These are phyloP conservation scores for Diaporthe sp. DNA, from an alignment of 2,329 filamentous ascomycete species.

Conservation along the genomic window DNA sequence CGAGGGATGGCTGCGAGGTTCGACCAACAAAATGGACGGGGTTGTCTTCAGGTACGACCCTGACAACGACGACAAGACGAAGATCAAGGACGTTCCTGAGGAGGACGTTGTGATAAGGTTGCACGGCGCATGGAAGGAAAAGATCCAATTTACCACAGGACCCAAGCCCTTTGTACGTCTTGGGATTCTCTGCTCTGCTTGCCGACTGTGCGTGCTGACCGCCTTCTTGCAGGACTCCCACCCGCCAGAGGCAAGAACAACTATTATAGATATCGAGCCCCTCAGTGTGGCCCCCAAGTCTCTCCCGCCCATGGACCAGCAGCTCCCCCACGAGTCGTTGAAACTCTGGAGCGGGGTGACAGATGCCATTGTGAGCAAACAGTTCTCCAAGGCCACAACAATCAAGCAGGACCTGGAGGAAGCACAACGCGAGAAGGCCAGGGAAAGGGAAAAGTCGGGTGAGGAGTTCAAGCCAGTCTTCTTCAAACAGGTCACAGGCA, in stretches of 20 bases:
- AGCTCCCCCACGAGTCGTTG: slow-evolving; percentile 91
- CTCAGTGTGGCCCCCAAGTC: slow-evolving; percentile 84
- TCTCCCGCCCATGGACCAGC: slow-evolving; percentile 81
- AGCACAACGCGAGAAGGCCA: slow-evolving; percentile 85
- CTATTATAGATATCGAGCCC: slow-evolving; percentile 90
- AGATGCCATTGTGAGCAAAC: slow-evolving; percentile 84
- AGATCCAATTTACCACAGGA: slow-evolving; percentile 72
- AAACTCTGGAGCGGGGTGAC: slow-evolving; percentile 92
- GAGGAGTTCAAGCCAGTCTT: slow-evolving; percentile 88
- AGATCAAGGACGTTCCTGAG: slow-evolving; percentile 88
- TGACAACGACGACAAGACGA: slow-evolving; percentile 83
- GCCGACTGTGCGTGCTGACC: slow-evolving; percentile 34
- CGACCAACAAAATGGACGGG: slow-evolving; percentile 92
- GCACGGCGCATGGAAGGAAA: slow-evolving; percentile 88
- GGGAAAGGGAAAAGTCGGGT: slow-evolving; percentile 79
- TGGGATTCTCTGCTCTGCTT: slow-evolving; percentile 30
- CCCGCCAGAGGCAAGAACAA: slow-evolving; percentile 71
- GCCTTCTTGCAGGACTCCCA: slow-evolving; percentile 56
- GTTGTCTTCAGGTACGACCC: slow-evolving; percentile 93
- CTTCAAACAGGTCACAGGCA: slow-evolving; percentile 75
- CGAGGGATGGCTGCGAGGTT: slow-evolving; percentile 92
- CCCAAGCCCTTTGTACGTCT: slow-evolving; percentile 72
- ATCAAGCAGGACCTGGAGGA: slow-evolving; percentile 95
- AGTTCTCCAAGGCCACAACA: slow-evolving; percentile 86
- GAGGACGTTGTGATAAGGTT: slow-evolving; percentile 86